A percentile compares a stretch with the other conserved stretches of the same genome.
Evolutionary conservation across 2,329 filamentous ascomycete species (phyloP).

Genomic region (Phoma herbarum): DNA sequence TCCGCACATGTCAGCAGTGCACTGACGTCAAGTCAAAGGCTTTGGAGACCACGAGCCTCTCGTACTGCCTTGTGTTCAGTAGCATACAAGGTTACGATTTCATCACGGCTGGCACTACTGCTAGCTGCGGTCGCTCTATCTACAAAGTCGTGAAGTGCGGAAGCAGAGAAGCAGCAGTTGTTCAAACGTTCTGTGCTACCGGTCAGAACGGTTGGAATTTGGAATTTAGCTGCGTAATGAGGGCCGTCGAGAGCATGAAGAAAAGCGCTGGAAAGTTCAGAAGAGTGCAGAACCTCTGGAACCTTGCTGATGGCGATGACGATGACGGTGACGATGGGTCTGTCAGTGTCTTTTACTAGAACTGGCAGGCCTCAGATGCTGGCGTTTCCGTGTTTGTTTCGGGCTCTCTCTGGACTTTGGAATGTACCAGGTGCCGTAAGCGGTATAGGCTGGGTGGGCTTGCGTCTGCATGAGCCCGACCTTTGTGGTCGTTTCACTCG

Average conservation of each 20-base stretch:
- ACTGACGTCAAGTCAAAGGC: conserved; percentile 40
- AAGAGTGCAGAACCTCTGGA: conserved; percentile 38
- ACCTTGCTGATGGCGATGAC: conserved; percentile 38
- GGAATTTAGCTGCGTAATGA: conserved; percentile 44
- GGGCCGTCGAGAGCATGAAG: conserved; percentile 34
- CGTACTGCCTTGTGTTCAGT: conserved; percentile 41
- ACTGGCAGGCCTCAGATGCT: no score
- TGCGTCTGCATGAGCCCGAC: no score
- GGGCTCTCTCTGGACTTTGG: no score
- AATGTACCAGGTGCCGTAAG: no score
- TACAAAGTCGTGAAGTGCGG: conserved; percentile 46
- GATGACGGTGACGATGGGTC: conserved; percentile 26
- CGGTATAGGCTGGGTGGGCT: no score
- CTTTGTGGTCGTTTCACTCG: no score
- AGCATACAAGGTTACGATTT: conserved; percentile 33
- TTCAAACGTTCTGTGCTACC: conserved; percentile 41
- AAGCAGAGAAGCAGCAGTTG: conserved; percentile 42
- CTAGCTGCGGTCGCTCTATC: conserved; percentile 32
- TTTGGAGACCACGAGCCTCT: conserved; percentile 26
- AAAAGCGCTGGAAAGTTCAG: conserved; percentile 28
- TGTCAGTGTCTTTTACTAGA: conserved; percentile 45
- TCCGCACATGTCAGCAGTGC: conserved; percentile 35
- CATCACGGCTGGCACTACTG: conserved; percentile 20
- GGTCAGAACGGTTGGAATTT: conserved; percentile 45
- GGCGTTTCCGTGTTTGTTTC: no score